Percentiles rank a stretch among this genome's conserved stretches.
Evolutionary conservation across 1,139 yeast species (phyloP).

Genomic region (Taphrina betulina): DNA sequence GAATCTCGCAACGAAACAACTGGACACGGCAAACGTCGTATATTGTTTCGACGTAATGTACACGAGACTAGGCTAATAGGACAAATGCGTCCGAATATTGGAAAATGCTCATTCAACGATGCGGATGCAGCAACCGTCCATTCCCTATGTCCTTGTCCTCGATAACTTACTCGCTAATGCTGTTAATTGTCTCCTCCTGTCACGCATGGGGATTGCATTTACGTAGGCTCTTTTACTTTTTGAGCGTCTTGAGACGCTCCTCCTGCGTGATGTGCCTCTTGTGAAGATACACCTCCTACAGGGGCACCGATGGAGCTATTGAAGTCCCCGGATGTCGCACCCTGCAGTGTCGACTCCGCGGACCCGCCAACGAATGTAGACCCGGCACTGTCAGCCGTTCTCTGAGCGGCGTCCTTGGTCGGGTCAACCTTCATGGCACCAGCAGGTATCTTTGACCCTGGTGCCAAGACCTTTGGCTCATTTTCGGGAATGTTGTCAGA

Average conservation of each 20-base stretch:
- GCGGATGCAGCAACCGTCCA: too few relatives aligned
- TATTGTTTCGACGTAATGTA: too few relatives aligned
- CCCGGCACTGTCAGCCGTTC: conserved; percentile 10
- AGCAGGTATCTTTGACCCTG: conserved; percentile 4
- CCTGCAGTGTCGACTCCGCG: conserved; percentile 24
- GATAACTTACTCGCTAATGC: too few relatives aligned
- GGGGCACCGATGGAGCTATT: conserved; percentile 8
- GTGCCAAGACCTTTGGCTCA: conserved; percentile 7
- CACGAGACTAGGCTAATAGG: too few relatives aligned
- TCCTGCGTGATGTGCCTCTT: conserved; percentile 19
- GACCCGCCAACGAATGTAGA: conserved; percentile 11
- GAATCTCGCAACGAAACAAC: too few relatives aligned
- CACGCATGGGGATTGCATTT: neutral
- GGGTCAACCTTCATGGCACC: conserved; percentile 10
- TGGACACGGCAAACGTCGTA: too few relatives aligned
- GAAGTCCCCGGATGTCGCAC: conserved; percentile 19
- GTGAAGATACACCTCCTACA: conserved; percentile 16
- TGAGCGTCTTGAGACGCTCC: conserved; percentile 7
- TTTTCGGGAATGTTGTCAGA: conserved; percentile 8
- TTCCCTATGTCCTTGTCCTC: too few relatives aligned
- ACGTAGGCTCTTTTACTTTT: neutral
- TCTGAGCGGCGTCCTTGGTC: conserved; percentile 9
- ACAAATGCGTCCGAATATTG: too few relatives aligned
- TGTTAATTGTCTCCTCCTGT: too few relatives aligned
- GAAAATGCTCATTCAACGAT: too few relatives aligned